Conservation (phyloP, 2,329 filamentous ascomycete species). For the Xylaria hypoxylon region DNA sequence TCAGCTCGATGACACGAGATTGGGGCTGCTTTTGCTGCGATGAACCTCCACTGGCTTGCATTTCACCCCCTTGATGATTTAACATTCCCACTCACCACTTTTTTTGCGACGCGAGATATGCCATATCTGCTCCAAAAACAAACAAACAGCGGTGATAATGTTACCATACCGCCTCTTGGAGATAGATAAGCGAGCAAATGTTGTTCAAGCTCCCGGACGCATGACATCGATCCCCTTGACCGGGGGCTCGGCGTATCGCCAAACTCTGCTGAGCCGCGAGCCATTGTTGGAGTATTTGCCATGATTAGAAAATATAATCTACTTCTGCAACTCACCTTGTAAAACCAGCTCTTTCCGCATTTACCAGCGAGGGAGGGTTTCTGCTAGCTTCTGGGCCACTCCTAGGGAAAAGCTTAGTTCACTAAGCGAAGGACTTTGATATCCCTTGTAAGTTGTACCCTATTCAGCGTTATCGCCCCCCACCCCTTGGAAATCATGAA, state of each 20-base stretch:
- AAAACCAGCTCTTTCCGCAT: not conserved
- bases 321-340: slow-evolving; percentile 15
- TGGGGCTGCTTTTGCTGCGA: slow-evolving; percentile 32
- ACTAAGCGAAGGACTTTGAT: slow-evolving; percentile 2
- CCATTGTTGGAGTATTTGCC: not conserved
- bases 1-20: slow-evolving; percentile 29
- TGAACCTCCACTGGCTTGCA: slow-evolving; percentile 25
- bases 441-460: slow-evolving; percentile 17
- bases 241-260: slow-evolving; percentile 28
- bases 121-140: slow-evolving; percentile 7
- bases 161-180: not conserved
- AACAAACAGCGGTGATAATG: not conserved
- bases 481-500: slow-evolving; percentile 1
- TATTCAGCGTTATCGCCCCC: slow-evolving; percentile 8
- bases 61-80: slow-evolving; percentile 27
- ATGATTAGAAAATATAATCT: slow-evolving; percentile 2
- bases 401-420: not conserved
- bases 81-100: slow-evolving; percentile 16
- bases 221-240: slow-evolving; percentile 7
- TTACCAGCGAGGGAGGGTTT: slow-evolving; percentile 1
- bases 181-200: slow-evolving; percentile 27
- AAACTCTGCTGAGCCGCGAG: slow-evolving; percentile 11
- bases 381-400: not conserved
- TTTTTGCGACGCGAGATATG: slow-evolving; percentile 22
- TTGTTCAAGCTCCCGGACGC: not conserved